phyloP scores from a whole-genome alignment of 2,329 filamentous ascomycete species.

The Nothopassalora personata region DNA sequence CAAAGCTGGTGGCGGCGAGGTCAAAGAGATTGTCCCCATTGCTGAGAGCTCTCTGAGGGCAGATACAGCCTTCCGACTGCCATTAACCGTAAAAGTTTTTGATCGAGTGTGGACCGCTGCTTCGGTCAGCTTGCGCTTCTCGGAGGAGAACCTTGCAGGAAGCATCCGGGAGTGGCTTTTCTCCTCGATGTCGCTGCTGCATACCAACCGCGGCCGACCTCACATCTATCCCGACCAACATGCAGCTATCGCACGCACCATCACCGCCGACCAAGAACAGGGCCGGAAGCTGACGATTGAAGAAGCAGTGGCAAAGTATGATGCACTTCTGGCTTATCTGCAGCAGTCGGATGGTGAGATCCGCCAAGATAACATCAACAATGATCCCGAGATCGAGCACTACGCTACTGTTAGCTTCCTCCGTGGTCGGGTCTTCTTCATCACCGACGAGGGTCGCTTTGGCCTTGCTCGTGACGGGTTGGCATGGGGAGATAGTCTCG shows the following conservation, averaged over 20 bases:
- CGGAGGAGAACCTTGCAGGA: conserved; percentile 9
- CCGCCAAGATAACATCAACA: neutral
- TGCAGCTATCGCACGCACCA: conserved; percentile 14
- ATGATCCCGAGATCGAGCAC: conserved; percentile 4
- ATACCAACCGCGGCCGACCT: conserved; percentile 9
- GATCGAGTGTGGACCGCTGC: conserved; percentile 17
- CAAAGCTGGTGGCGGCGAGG: conserved; percentile 12
- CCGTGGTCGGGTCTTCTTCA: conserved; percentile 17
- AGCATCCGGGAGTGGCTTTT: conserved; percentile 15
- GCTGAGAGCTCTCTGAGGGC: neutral
- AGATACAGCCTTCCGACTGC: conserved; percentile 8
- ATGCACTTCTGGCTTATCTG: conserved; percentile 12
- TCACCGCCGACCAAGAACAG: conserved; percentile 16
- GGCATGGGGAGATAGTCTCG: conserved; percentile 14
- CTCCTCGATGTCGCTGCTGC: conserved; percentile 11
- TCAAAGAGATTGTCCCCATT: conserved; percentile 9
- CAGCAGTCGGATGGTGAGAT: conserved; percentile 4
- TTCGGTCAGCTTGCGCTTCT: conserved; percentile 6
- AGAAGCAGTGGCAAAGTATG: conserved; percentile 12
- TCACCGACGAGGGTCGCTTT: conserved; percentile 16
- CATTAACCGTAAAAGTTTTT: conserved; percentile 13
- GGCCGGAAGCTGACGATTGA: conserved; percentile 7
- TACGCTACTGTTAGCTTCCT: conserved; percentile 12
- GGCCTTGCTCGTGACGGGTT: conserved; percentile 15
- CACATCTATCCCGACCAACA: conserved; percentile 12